Evolutionary conservation across 1,284 basidiomycete species (phyloP).

Genomic region (Meripilus lineatus): DNA sequence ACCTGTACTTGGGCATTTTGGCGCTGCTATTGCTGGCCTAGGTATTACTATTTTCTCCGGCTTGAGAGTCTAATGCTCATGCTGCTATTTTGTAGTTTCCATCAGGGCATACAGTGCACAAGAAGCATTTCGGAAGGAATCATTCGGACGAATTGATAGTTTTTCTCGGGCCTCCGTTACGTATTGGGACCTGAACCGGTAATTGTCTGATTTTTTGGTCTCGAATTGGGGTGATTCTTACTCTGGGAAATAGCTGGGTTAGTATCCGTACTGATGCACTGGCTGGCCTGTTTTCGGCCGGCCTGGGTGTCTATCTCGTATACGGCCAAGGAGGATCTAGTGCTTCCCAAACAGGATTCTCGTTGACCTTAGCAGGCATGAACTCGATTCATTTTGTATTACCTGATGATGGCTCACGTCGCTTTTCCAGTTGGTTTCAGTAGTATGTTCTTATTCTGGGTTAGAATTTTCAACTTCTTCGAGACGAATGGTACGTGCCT

Average conservation of each 20-base stretch:
- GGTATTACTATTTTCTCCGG: slow-evolving; percentile 39
- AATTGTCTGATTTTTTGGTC: too few species aligned
- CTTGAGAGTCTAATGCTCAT: not conserved
- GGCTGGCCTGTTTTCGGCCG: slow-evolving; percentile 38
- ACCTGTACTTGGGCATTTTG: slow-evolving; percentile 63
- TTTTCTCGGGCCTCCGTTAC: slow-evolving; percentile 42
- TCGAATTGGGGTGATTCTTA: slow-evolving; percentile 15
- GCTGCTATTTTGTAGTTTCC: slow-evolving; percentile 38
- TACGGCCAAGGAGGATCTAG: slow-evolving; percentile 28
- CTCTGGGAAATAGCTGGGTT: slow-evolving; percentile 39
- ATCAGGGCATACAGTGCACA: slow-evolving; percentile 59
- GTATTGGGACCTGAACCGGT: slow-evolving; percentile 52
- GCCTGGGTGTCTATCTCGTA: slow-evolving; percentile 45
- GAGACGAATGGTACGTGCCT: slow-evolving; percentile 32
- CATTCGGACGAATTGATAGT: slow-evolving; percentile 40
- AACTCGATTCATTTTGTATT: not conserved
- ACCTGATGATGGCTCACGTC: not conserved
- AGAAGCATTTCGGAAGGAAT: slow-evolving; percentile 40
- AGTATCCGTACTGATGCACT: slow-evolving; percentile 45
- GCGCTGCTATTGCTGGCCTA: slow-evolving; percentile 61
- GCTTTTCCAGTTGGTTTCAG: slow-evolving; percentile 34
- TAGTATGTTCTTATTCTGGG: slow-evolving; percentile 48
- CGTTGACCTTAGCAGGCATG: slow-evolving; percentile 40
- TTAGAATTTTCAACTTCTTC: slow-evolving; percentile 50
- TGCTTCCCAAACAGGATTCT: slow-evolving; percentile 40